These are phyloP conservation scores for Raphanus hybrid DNA, from an alignment of 441 rosid species.

Conservation along the genomic window DNA sequence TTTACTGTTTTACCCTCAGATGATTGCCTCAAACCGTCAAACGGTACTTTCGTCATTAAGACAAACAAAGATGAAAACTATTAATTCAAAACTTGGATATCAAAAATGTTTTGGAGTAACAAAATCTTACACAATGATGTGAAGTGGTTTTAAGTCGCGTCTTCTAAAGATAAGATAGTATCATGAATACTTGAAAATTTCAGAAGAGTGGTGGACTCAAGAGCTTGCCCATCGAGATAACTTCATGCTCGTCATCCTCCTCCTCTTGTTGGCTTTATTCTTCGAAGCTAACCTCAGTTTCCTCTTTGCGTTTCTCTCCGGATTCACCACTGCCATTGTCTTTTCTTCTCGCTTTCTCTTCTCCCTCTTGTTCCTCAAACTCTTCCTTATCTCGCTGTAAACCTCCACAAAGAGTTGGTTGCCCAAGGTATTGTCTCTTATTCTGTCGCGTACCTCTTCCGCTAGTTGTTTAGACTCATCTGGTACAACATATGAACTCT, in stretches of 20 bases:
- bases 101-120: background rate
- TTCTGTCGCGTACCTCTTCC: slow-evolving; percentile 62
- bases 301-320: slow-evolving; percentile 84
- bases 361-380: slow-evolving; percentile 67
- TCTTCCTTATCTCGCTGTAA: slow-evolving; percentile 69
- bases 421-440: slow-evolving; percentile 60
- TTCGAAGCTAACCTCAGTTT: slow-evolving; percentile 79
- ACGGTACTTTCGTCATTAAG: slow-evolving; percentile 10
- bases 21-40: background rate
- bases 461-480: slow-evolving; percentile 77
- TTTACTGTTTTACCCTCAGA: slow-evolving; percentile 28
- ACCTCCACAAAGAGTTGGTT: slow-evolving; percentile 59
- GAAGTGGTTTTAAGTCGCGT: background rate
- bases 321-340: slow-evolving; percentile 87
- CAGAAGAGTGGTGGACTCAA: slow-evolving; percentile 23
- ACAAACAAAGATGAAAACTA: background rate
- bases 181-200: background rate
- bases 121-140: background rate
- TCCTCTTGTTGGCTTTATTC: slow-evolving; percentile 78
- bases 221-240: slow-evolving; percentile 64
- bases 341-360: slow-evolving; percentile 84
- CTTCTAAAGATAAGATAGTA: background rate
- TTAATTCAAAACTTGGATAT: background rate
- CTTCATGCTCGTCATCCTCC: slow-evolving; percentile 76
- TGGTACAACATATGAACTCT: slow-evolving; percentile 35